Base-by-base conservation (phyloP, 2,329 filamentous ascomycete genomes). In the Penicillium concentricum region DNA sequence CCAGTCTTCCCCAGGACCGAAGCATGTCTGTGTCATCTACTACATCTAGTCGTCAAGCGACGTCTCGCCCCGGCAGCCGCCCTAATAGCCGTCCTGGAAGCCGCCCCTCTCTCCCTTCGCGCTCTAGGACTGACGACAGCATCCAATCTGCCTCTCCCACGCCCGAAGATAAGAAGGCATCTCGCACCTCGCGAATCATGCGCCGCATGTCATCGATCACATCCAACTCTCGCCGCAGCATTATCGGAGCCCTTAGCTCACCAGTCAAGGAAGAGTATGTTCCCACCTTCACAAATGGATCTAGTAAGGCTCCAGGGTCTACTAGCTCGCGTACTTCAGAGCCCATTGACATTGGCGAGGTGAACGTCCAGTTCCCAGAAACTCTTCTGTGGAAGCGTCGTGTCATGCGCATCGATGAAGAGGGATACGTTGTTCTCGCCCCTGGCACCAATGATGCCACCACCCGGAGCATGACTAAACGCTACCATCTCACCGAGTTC, bases 361-460 rank as follows among this genome's bases (percentile, higher is more conserved):
- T 99, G 61, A 97, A 99, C 67, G 90, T 97, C 12, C 94, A 99
- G 72, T 97, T 99, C 72, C 94, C 94, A 0, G 93, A 97, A 71
- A 96, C 91, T 53, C 81, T 99, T 45, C 82, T 99, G 13, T 99
- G 94, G 94, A 99, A 97, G 79, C 89, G 93, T 53, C 87, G 94
- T 58, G 92, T 88, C 68, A 87, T 97, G 76, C 88, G 88, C 62
- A 85, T 99, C 55, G 92, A 97, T 72, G 85, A 87, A 9, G 82
- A 89, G 58, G 94, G 93, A 18, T 92, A 89, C 74, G 79, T 99
- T 38, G 87, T 96, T 56, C 82, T 99, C 60, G 90, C 87, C 41
- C 82, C 87, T 9, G 83, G 87, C 18, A 86, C 86, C 60, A 83
- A 86, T 20, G 84, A 85, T 62, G 80, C 82, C 46, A 84, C 62